phyloP scores from a whole-genome alignment of 306 rosid genomes.

The Crataegus laevigata region DNA sequence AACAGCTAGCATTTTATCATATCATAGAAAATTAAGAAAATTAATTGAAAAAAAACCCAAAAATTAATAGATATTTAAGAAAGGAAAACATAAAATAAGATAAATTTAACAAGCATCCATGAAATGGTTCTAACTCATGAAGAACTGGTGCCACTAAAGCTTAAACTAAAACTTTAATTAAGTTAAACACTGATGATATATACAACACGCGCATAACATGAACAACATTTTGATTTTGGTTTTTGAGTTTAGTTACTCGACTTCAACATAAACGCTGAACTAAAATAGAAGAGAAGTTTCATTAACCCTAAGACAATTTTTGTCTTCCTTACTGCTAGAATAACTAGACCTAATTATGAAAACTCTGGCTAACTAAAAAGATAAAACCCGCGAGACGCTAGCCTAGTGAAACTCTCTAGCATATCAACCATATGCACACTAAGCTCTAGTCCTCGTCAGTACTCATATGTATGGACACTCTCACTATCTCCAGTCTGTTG shows the following conservation, averaged over 20 bases:
- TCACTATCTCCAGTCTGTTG: neutral
- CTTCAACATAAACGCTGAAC: neutral
- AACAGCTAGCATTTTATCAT: neutral
- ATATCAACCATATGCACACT: neutral
- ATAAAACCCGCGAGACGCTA: neutral
- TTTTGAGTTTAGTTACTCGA: neutral
- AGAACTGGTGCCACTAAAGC: neutral
- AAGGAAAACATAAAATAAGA: neutral
- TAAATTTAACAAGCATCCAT: neutral
- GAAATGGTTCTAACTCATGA: neutral
- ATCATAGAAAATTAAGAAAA: neutral
- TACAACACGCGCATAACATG: neutral
- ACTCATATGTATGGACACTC: slow-evolving; percentile 1
- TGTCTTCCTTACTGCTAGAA: slow-evolving; percentile 4
- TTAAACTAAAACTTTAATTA: neutral
- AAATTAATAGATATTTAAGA: neutral
- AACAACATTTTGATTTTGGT: neutral
- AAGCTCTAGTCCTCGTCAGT: slow-evolving; percentile 6
- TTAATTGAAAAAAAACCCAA: neutral
- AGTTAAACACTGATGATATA: neutral
- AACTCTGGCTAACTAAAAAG: neutral
- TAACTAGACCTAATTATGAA: slow-evolving; percentile 2
- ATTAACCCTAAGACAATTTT: neutral
- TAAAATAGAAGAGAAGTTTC: neutral
- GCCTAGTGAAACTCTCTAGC: neutral